A percentile compares a stretch with the other conserved stretches of the same genome.
These are phyloP conservation scores for Boletus huronensis DNA, from an alignment of 768 basidiomycete genomes.

Conservation along the genomic window DNA sequence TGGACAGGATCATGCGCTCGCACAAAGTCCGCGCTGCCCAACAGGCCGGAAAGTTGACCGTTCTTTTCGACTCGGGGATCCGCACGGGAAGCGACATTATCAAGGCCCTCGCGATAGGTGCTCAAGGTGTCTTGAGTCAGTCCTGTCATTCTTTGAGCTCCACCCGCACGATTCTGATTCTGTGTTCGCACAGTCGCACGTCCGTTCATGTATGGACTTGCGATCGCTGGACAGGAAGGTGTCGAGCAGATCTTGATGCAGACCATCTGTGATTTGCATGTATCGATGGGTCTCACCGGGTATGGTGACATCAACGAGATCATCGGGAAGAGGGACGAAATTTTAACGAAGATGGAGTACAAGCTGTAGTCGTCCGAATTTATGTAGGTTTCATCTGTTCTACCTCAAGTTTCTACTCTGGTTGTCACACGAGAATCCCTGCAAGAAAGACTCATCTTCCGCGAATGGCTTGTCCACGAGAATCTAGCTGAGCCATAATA, in stretches of 20 bases:
- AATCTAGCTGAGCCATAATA: no score
- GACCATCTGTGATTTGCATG: slow-evolving; percentile 66
- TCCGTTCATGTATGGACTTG: slow-evolving; percentile 72
- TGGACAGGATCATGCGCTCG: slow-evolving; percentile 67
- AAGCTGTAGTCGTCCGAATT: slow-evolving; percentile 9
- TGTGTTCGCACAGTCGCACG: slow-evolving; percentile 50
- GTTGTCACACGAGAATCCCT: not conserved
- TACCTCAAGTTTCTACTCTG: not conserved
- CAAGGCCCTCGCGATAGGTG: slow-evolving; percentile 83
- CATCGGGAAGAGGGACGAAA: slow-evolving; percentile 45
- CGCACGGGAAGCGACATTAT: slow-evolving; percentile 80
- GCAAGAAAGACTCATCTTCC: not conserved
- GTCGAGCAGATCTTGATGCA: slow-evolving; percentile 70
- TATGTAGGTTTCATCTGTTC: not conserved
- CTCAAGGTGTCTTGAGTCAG: slow-evolving; percentile 74
- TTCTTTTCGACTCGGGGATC: slow-evolving; percentile 72
- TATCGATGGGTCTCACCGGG: slow-evolving; percentile 60
- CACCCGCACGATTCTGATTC: not conserved
- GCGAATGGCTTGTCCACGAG: no score
- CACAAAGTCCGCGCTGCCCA: slow-evolving; percentile 56
- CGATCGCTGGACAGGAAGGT: slow-evolving; percentile 67
- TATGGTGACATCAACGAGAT: slow-evolving; percentile 57
- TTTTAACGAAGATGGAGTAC: slow-evolving; percentile 21
- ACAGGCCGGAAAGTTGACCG: slow-evolving; percentile 54
- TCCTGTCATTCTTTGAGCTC: slow-evolving; percentile 6